Conservation (phyloP, 306 rosid species). For the Corylus heterophylla region DNA sequence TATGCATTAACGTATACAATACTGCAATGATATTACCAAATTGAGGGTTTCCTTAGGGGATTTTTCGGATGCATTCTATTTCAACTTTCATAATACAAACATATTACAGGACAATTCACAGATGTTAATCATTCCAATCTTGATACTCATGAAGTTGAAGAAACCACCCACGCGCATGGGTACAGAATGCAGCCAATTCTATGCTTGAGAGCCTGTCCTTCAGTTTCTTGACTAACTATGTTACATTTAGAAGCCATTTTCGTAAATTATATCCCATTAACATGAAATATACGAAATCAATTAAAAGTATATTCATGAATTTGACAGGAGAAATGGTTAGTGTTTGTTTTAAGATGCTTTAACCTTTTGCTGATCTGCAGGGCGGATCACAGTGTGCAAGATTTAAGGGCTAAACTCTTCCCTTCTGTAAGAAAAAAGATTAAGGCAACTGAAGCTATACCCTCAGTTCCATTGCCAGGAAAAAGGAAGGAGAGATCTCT, state of each 20-base stretch:
- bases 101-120: not conserved
- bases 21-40: not conserved
- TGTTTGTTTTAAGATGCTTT: slow-evolving; percentile 5
- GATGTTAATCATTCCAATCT: not conserved
- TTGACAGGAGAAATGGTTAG: not conserved
- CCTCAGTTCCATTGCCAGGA: slow-evolving; percentile 18
- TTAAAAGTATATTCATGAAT: not conserved
- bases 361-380: slow-evolving; percentile 37
- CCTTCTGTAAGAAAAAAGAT: slow-evolving; percentile 14
- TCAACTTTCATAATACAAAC: too few species aligned
- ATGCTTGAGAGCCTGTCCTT: not conserved
- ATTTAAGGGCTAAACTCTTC: slow-evolving; percentile 42
- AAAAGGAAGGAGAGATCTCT: slow-evolving; percentile 36
- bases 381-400: slow-evolving; percentile 40
- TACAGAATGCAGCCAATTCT: not conserved
- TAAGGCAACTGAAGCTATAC: not conserved
- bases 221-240: not conserved
- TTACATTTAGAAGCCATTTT: not conserved
- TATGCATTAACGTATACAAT: too few species aligned
- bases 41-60: not conserved
- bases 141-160: too few species aligned
- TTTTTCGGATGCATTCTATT: not conserved
- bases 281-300: not conserved
- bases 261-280: not conserved
- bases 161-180: not conserved